These are phyloP conservation scores for Pythium apleroticum DNA, from an alignment of 352 stramenopile species.

Conservation along the genomic window DNA sequence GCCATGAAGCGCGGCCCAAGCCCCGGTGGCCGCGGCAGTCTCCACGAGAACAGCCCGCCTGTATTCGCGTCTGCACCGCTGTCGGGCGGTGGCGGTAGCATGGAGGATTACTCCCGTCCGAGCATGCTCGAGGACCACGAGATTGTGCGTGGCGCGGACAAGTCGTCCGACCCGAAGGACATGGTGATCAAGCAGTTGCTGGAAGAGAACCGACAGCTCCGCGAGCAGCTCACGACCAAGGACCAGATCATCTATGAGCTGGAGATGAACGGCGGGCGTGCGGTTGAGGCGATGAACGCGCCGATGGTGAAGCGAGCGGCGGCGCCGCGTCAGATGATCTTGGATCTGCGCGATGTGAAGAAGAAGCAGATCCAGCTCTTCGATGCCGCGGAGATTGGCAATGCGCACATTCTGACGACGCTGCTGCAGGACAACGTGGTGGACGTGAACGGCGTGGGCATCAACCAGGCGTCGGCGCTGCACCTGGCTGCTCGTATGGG, in stretches of 20 bases:
- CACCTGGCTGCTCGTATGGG: constrained; percentile 78
- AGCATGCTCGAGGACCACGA: constrained; percentile 85
- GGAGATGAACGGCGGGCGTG: constrained; percentile 63
- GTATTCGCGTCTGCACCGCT: constrained; percentile 30
- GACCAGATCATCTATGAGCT: constrained; percentile 85
- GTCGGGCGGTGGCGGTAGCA: constrained; percentile 20
- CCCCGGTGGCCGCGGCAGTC: constrained; percentile 59
- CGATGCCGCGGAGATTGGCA: constrained; percentile 80
- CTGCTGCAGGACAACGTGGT: constrained; percentile 82
- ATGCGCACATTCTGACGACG: constrained; percentile 80
- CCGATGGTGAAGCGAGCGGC: constrained; percentile 41
- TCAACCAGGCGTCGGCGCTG: constrained; percentile 84
- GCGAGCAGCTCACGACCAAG: constrained; percentile 78
- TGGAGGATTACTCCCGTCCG: constrained; percentile 77
- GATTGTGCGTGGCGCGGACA: constrained; percentile 76
- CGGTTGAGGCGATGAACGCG: constrained; percentile 21
- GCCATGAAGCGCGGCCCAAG: constrained; percentile 51
- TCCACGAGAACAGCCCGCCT: constrained; percentile 50
- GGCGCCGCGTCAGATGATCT: constrained; percentile 69
- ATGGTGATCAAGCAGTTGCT: constrained; percentile 86
- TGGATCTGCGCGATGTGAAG: constrained; percentile 83
- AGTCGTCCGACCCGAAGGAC: constrained; percentile 84
- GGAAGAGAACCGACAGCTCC: constrained; percentile 77
- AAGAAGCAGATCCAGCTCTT: constrained; percentile 91
- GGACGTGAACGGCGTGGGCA: constrained; percentile 84